Evolutionary conservation across 345 rosid species (phyloP).

Genomic region (Gossypium thurberi): DNA sequence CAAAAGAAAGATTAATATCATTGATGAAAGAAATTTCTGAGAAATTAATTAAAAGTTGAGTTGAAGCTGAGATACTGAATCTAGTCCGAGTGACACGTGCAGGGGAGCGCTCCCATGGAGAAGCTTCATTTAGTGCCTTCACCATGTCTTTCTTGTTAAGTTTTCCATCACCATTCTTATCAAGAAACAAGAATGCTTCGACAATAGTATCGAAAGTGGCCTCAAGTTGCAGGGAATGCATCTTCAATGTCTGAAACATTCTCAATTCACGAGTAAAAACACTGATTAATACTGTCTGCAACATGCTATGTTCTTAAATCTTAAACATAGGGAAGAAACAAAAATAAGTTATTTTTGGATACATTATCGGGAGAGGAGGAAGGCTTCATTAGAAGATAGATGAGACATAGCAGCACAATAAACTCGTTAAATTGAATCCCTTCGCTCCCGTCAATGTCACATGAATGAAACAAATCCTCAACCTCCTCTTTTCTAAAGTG

Average conservation of each 20-base stretch:
- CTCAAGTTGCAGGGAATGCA: constrained; percentile 45
- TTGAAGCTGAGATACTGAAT: constrained; percentile 42
- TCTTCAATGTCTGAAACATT: constrained; percentile 36
- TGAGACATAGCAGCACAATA: constrained; percentile 69
- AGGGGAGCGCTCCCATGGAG: constrained; percentile 67
- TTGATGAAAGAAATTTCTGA: neutral
- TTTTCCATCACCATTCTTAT: constrained; percentile 73
- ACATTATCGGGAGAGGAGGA: constrained; percentile 33
- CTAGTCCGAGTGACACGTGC: constrained; percentile 52
- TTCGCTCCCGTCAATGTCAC: constrained; percentile 72
- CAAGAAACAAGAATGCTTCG: constrained; percentile 75
- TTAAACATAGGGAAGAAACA: neutral
- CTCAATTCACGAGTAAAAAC: constrained; percentile 10
- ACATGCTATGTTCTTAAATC: neutral
- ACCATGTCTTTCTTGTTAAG: constrained; percentile 63
- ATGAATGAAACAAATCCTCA: constrained; percentile 62
- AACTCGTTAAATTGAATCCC: constrained; percentile 84
- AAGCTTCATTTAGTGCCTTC: constrained; percentile 59
- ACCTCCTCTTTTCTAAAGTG: constrained; percentile 54
- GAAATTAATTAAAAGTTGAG: constrained; percentile 1
- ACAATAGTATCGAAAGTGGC: constrained; percentile 65
- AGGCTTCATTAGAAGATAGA: constrained; percentile 57
- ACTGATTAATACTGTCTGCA: neutral
- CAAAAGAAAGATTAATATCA: constrained; percentile 6
- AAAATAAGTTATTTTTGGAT: constrained; percentile 15